phyloP scores from a whole-genome alignment of 768 basidiomycete genomes.

The Leccinellum luteum region DNA sequence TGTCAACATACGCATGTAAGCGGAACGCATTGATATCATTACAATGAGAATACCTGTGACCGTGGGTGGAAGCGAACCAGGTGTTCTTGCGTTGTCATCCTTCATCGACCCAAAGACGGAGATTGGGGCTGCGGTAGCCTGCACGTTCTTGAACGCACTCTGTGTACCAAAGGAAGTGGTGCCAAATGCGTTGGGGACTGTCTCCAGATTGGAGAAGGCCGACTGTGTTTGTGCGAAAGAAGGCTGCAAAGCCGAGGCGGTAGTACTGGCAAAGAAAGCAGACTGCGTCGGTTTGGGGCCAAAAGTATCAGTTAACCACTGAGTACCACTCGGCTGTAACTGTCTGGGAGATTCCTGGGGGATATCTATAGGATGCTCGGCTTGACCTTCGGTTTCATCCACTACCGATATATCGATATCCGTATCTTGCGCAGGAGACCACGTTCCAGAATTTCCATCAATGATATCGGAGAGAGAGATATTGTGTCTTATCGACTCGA shows the following conservation, averaged over 20 bases:
- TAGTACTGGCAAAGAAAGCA: constrained; percentile 14
- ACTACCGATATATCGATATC: constrained; percentile 26
- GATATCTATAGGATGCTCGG: not conserved
- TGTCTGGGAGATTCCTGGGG: constrained; percentile 6
- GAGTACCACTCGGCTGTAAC: constrained; percentile 30
- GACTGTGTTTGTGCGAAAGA: constrained; percentile 16
- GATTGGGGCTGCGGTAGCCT: not conserved
- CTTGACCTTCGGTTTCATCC: constrained; percentile 22
- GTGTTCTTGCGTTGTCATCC: not conserved
- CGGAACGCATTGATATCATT: not conserved
- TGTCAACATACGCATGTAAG: not conserved
- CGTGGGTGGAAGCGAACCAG: not conserved
- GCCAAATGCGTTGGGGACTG: constrained; percentile 36
- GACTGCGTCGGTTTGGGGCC: constrained; percentile 28
- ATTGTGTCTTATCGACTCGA: constrained; percentile 60
- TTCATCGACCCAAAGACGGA: constrained; percentile 10
- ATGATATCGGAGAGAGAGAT: constrained; percentile 63
- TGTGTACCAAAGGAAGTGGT: constrained; percentile 19
- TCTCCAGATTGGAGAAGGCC: constrained; percentile 35
- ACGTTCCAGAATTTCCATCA: constrained; percentile 49
- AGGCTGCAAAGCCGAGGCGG: constrained; percentile 15
- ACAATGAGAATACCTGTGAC: constrained; percentile 13
- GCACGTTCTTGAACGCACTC: constrained; percentile 2
- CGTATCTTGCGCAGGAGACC: constrained; percentile 23
- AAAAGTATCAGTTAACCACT: constrained; percentile 34